Evolutionary conservation across 768 basidiomycete genomes (phyloP).

Genomic region (Podaxis sp.): DNA sequence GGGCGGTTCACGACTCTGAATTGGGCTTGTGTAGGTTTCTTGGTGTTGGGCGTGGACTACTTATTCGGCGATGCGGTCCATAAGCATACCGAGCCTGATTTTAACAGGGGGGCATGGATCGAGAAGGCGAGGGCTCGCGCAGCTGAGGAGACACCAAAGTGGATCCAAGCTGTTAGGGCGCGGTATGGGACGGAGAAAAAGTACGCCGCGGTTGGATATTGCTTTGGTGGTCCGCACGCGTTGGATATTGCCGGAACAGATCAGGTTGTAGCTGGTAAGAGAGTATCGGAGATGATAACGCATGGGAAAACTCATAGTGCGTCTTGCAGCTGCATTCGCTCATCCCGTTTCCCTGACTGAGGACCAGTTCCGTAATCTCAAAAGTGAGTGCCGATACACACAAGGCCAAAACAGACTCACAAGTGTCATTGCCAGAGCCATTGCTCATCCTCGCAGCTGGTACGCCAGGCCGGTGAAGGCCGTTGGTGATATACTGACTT

Average conservation of each 20-base stretch:
- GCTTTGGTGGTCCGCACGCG: conserved; percentile 55
- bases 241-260: conserved; percentile 47
- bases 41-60: conserved; percentile 61
- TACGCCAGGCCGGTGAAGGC: conserved; percentile 16
- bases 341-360: conserved; percentile 53
- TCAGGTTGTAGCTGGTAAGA: conserved; percentile 46
- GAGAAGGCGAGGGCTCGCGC: conserved; percentile 34
- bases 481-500: not conserved
- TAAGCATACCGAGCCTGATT: conserved; percentile 36
- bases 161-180: conserved; percentile 51
- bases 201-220: conserved; percentile 54
- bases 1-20: not conserved
- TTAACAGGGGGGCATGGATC: conserved; percentile 44
- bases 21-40: conserved; percentile 41
- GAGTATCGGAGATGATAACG: conserved; percentile 7
- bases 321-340: conserved; percentile 47
- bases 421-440: conserved; percentile 38
- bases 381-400: conserved; percentile 35
- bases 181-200: conserved; percentile 40
- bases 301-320: not conserved
- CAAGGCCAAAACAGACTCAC: not conserved
- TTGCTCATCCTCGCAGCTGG: conserved; percentile 58
- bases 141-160: conserved; percentile 40
- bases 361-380: conserved; percentile 46
- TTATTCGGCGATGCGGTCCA: conserved; percentile 59